Evolutionary conservation across 345 rosid species (phyloP), one percentile per base, ranked within the genome.

Genomic region (Microthlaspi erraticum): DNA sequence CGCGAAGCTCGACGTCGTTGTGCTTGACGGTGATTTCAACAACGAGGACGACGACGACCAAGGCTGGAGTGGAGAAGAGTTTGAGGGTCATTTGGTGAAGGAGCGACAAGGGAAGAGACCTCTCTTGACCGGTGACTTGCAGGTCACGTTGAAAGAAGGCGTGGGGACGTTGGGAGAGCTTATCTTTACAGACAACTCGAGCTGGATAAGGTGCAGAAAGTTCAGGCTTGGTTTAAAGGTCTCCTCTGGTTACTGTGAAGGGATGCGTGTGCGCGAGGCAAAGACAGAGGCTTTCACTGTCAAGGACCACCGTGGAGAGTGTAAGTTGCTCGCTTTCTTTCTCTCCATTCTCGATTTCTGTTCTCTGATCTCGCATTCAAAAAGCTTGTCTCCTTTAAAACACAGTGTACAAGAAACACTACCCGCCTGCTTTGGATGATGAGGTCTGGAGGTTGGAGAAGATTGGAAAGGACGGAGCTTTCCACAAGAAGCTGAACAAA

Each of bases 401-500:
- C 29, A 26, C 83, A 94, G 99, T 90, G 60, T 94, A 94, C 82
- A 94, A 94, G 85, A 94, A 94, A 81, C 98, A 94, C 77, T 94
- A 94, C 51, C 99, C 99, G 7, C 99, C 97, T 57, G 86, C 92
- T 18, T 63, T 88, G 58, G 73, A 78, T 73, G 99, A 94, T 81
- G 97, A 94, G 51, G 96, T 94, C 7, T 94, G 99, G 98, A 84
- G 99, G 77, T 74, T 94, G 83, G 98, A 94, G 80, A 94, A 94
- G 78, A 91, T 92, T 46, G 99, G 98, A 20, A 94, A 94, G 68
- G 99, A 94, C 38, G 99, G 99, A 7, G 89, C 98, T 6, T 90
- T 94, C 63, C 99, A 94, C 77, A 94, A 89, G 89, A 89, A 91
- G 81, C 87, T 91, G 38, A 92, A 78, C 58, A 92, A 86, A 78